These are phyloP conservation scores for Ophioceras dolichostomum DNA, from an alignment of 2,329 filamentous ascomycete species.

Conservation along the genomic window DNA sequence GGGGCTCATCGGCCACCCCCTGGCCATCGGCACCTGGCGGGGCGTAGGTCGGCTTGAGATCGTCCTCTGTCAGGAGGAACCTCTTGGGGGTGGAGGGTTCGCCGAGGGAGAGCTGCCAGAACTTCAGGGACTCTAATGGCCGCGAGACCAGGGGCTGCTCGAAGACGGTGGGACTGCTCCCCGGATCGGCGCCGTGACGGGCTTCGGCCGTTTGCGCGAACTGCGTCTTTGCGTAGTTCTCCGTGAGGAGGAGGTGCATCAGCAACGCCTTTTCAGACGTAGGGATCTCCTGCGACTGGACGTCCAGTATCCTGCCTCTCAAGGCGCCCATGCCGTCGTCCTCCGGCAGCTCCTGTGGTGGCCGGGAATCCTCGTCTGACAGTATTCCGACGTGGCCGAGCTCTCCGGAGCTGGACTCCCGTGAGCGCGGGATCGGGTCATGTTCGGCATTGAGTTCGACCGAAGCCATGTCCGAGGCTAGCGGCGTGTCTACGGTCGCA, in stretches of 20 bases:
- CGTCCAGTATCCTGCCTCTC: slow-evolving; percentile 53
- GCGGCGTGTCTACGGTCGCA: no score
- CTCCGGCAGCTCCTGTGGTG: slow-evolving; percentile 43
- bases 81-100: slow-evolving; percentile 26
- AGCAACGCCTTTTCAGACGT: slow-evolving; percentile 55
- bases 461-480: not conserved
- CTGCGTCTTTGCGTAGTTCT: slow-evolving; percentile 46
- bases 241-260: slow-evolving; percentile 60
- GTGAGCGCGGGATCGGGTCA: no score
- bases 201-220: slow-evolving; percentile 2
- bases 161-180: slow-evolving; percentile 8
- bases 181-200: slow-evolving; percentile 1
- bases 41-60: slow-evolving; percentile 56
- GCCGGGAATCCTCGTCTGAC: slow-evolving; percentile 11
- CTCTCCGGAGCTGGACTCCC: no score
- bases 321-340: slow-evolving; percentile 67
- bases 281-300: slow-evolving; percentile 49
- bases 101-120: slow-evolving; percentile 39
- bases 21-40: no score
- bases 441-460: no score
- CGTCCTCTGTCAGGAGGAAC: slow-evolving; percentile 43
- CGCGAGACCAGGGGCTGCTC: slow-evolving; percentile 27
- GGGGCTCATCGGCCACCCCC: slow-evolving; percentile 17
- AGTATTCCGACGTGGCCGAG: no score
- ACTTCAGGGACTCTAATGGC: slow-evolving; percentile 41